Evolutionary conservation across 2,329 filamentous ascomycete species (phyloP), one percentile per base, ranked within the genome.

Genomic region (Alternaria gansuensis): DNA sequence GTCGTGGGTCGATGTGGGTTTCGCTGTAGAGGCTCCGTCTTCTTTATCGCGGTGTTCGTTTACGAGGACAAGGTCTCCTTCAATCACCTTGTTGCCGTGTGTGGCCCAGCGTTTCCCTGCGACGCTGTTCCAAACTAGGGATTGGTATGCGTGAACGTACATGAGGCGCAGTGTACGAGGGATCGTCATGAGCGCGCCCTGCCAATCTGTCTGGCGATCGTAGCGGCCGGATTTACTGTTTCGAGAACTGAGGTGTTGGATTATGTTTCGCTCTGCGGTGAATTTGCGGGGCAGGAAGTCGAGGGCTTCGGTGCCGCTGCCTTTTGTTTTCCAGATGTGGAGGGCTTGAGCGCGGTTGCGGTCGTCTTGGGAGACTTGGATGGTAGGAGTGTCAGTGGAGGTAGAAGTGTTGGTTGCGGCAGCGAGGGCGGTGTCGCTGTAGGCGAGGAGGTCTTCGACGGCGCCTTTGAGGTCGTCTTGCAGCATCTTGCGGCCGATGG

Each of bases 121-220:
- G 11, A 88, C 91, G 66, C 88, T 86, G 79, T 99, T 99, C 94
- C 94, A 99, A 8, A 99, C 88, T 36, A 93, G 86, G 5, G 91
- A 96, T 77, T 99, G 95, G 78, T 97, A 98, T 5, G 95, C 94
- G 76, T 99, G 95, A 14, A 97, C 89, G 75, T 98, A 99, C 90
- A 99, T 97, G 58, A 92, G 86, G 41, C 93, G 87, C 69, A 98
- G 82, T 48, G 91, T 92, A 17, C 93, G 86, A 24, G 90, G 90
- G 62, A 99, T 93, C 53, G 85, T 84, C 72, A 90, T 85, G 51
- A 99, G 79, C 0, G 95, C 92, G 24, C 93, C 93, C 59, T 91
- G 84, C 75, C 87, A 95, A 78, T 99, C 94, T 41, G 84, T 84
- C 37, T 79, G 79, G 23, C 83, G 82, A 51, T 77, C 72, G 37